Evolutionary conservation across 2,329 filamentous ascomycete species (phyloP).

Genomic region (Botrytis hyacinthi): DNA sequence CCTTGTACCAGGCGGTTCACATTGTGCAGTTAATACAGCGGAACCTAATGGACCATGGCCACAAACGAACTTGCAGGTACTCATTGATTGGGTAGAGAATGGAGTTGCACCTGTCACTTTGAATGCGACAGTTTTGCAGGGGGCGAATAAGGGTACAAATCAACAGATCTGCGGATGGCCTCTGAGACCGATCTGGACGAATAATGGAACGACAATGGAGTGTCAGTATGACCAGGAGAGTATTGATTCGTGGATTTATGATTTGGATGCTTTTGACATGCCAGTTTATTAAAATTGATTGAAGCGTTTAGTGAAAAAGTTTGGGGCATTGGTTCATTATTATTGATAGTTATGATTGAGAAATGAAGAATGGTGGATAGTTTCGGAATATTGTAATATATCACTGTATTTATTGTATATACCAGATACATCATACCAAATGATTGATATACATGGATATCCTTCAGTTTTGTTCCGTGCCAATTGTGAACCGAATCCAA

Average conservation of each 20-base stretch:
- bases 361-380: neutral
- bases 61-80: constrained; percentile 65
- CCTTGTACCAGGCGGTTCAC: constrained; percentile 52
- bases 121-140: constrained; percentile 42
- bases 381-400: neutral
- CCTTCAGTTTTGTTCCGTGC: neutral
- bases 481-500: neutral
- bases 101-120: constrained; percentile 42
- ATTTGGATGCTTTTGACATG: constrained; percentile 28
- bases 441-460: neutral
- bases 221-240: constrained; percentile 35
- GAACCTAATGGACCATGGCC: constrained; percentile 40
- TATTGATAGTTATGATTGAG: neutral
- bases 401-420: neutral
- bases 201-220: constrained; percentile 30
- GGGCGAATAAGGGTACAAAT: constrained; percentile 38
- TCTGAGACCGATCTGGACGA: constrained; percentile 37
- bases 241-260: constrained; percentile 38
- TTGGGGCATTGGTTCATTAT: neutral
- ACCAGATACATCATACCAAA: neutral
- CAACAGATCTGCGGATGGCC: constrained; percentile 45
- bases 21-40: constrained; percentile 48
- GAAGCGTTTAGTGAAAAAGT: neutral
- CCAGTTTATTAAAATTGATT: constrained; percentile 23
- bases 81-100: constrained; percentile 69